phyloP scores from a whole-genome alignment of 805 yeast genomes.

The Metschnikowia baotianmanensis region DNA sequence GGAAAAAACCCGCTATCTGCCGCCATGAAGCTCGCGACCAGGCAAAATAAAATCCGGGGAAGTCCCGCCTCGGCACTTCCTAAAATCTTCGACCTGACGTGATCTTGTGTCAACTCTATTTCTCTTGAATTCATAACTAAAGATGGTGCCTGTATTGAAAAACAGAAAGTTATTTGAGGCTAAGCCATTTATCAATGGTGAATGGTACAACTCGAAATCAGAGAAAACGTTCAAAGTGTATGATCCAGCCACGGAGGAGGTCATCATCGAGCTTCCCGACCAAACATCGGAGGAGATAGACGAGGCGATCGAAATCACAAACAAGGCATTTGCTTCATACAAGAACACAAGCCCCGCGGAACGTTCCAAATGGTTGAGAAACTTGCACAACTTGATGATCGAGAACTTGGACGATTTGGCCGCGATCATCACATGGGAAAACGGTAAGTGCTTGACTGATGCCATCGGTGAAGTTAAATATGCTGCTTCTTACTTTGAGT shows the following conservation, averaged over 20 bases:
- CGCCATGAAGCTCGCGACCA: neutral
- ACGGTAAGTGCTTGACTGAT: conserved; percentile 56
- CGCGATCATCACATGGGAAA: conserved; percentile 55
- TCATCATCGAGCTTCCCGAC: conserved; percentile 41
- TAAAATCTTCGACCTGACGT: too few relatives aligned
- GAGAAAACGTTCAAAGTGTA: conserved; percentile 35
- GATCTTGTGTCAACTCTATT: too few relatives aligned
- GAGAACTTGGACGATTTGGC: conserved; percentile 59
- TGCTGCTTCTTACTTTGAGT: conserved; percentile 50
- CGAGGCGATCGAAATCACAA: conserved; percentile 47
- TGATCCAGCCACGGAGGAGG: conserved; percentile 42
- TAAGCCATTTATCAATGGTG: conserved; percentile 38
- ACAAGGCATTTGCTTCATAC: conserved; percentile 44
- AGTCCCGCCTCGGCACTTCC: neutral
- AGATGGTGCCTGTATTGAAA: conserved; percentile 24
- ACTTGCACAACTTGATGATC: conserved; percentile 47
- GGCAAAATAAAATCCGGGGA: conserved; percentile 1
- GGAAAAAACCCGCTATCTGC: neutral
- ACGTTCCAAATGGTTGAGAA: conserved; percentile 51
- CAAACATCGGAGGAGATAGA: conserved; percentile 44
- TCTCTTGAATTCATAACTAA: neutral
- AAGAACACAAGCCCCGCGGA: conserved; percentile 49
- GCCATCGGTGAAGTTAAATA: conserved; percentile 55
- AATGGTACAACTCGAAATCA: conserved; percentile 38
- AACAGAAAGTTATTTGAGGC: conserved; percentile 34